phyloP scores from a whole-genome alignment of 495 filamentous ascomycete genomes.

The Glonium stellatum region DNA sequence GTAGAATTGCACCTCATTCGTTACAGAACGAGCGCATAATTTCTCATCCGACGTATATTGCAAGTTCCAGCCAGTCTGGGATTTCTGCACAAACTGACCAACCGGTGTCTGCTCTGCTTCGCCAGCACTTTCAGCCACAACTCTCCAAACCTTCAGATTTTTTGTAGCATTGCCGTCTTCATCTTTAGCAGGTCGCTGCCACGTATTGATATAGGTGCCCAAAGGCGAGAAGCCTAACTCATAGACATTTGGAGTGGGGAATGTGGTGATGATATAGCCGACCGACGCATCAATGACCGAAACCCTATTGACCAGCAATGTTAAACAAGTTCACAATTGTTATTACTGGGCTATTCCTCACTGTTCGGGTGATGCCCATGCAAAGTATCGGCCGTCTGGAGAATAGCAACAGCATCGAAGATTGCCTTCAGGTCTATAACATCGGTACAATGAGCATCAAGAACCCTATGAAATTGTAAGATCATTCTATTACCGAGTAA shows the following conservation, averaged over 20 bases:
- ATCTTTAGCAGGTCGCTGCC: slow-evolving; percentile 90
- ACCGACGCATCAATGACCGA: slow-evolving; percentile 73
- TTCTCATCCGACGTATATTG: slow-evolving; percentile 92
- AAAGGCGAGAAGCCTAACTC: slow-evolving; percentile 90
- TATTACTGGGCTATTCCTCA: slow-evolving; percentile 33
- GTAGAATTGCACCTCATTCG: slow-evolving; percentile 97
- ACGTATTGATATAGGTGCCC: slow-evolving; percentile 89
- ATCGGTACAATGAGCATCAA: slow-evolving; percentile 25
- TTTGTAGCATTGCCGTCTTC: slow-evolving; percentile 85
- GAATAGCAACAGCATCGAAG: slow-evolving; percentile 91
- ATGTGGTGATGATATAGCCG: slow-evolving; percentile 66
- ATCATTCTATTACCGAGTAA: slow-evolving; percentile 50
- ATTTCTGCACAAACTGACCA: slow-evolving; percentile 88
- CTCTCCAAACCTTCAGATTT: slow-evolving; percentile 95
- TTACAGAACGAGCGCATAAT: slow-evolving; percentile 86
- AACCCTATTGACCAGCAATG: slow-evolving; percentile 47
- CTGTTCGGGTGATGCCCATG: slow-evolving; percentile 84
- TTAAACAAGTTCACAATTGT: slow-evolving; percentile 5
- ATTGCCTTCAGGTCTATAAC: slow-evolving; percentile 78
- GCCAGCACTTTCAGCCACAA: slow-evolving; percentile 50
- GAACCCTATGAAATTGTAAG: background rate
- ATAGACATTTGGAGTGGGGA: slow-evolving; percentile 75
- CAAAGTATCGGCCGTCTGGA: slow-evolving; percentile 88
- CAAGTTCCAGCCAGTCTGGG: slow-evolving; percentile 91
- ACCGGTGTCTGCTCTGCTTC: slow-evolving; percentile 60